phyloP scores from a whole-genome alignment of 169 alveolate genomes.

The Plasmodium ovale region DNA sequence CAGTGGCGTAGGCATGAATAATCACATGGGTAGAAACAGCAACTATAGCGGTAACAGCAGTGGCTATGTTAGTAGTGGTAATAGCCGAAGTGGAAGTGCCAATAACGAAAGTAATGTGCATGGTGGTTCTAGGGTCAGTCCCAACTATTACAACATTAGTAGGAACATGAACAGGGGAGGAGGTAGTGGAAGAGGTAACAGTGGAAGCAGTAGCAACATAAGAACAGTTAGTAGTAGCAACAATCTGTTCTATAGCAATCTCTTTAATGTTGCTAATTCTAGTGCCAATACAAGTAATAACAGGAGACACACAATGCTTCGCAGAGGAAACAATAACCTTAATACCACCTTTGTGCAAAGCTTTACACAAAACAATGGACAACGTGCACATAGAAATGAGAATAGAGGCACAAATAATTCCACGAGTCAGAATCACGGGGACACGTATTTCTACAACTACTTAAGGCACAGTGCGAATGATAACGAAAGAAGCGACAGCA shows the following conservation, averaged over 20 bases:
- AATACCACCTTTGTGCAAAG: background rate
- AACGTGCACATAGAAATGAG: background rate
- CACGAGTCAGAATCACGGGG: conserved; percentile 1
- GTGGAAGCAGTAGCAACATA: background rate
- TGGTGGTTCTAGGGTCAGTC: too few species aligned
- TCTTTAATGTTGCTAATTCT: background rate
- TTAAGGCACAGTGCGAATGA: conserved; percentile 3
- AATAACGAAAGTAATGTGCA: too few species aligned
- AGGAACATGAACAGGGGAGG: too few species aligned
- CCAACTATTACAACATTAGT: too few species aligned
- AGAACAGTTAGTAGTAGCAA: too few species aligned
- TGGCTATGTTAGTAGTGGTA: too few species aligned
- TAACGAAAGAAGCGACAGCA: conserved; percentile 3
- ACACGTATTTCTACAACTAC: conserved; percentile 53
- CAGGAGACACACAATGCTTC: background rate
- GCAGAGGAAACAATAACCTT: background rate
- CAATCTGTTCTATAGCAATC: too few species aligned
- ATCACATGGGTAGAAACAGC: background rate
- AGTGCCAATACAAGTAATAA: background rate
- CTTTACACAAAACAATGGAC: background rate
- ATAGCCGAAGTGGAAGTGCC: too few species aligned
- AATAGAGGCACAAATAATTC: background rate
- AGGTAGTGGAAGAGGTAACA: conserved; percentile 3
- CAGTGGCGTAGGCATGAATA: too few species aligned
- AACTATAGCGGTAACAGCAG: background rate